Base-by-base conservation (phyloP, 2,329 filamentous ascomycete species). In the Talaromyces islandicus region DNA sequence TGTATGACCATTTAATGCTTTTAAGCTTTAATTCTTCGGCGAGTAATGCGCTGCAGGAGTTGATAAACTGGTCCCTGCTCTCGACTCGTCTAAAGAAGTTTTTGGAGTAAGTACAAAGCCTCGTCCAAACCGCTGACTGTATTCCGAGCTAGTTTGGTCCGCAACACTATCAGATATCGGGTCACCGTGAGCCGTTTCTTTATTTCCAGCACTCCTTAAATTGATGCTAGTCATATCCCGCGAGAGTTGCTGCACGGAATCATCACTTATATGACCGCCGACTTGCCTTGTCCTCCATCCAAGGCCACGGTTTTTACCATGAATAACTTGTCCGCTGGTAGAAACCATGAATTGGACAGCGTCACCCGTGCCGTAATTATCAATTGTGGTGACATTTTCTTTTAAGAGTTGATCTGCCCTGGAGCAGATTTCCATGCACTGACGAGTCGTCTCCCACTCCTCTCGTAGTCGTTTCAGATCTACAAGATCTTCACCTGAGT, bases 281-380 rank as follows among this genome's bases (percentile, higher is more conserved):
- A 74, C 66, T 62, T 75, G 71, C 63, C 69, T 73, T 21, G 63
- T 68, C 62, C 69, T 72, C 69, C 68, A 72, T 4, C 53, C 35
- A 10, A 55, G 53, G 5, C 53, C 53, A 5, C 65, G 64, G 61
- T 74, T 75, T 60, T 62, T 74, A 46, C 71, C 69, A 56, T 72
- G 67, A 57, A 75, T 62, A 30, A 67, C 62, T 35, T 71, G 68
- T n/a, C 69, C 70, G 60, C 72, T 69, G 11, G 71, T 68, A 38
- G 73, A 76, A 52, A 74, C 71, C 71, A 75, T 74, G 57, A 74
- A 73, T 57, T 75, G 71, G 7, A 75, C 41, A 32, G 72, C 64
- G 57, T 75, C 71, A 14, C 73, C 71, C 14, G 68, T 72, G 43
- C 66, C 69, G 54, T 75, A 67, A 54, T 75, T 75, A 21, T 73